Base-by-base conservation (phyloP, 192 early-diverging fungal genomes). In the Pecoramyces ruminantium region DNA sequence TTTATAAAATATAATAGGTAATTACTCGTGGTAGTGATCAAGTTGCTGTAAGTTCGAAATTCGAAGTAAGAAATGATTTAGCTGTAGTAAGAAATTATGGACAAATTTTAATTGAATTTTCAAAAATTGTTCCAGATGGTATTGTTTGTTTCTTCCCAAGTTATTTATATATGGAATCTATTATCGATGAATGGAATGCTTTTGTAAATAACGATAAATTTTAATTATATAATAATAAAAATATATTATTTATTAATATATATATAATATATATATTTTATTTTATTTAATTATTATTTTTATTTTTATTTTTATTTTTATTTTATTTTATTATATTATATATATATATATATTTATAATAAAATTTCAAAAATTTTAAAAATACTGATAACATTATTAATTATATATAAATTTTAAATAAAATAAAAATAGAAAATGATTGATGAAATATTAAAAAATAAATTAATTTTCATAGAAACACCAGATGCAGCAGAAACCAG, bases 51-150 rank as follows among this genome's bases (percentile, higher is more conserved):
- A 96, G 95, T 85, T 95, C 94, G 80, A 97, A 97, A 84, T 98
- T 99, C 82, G 96, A 99, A 86, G 98, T 99, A 42, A 90, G 98
- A 80, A 98, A 96, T 83, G 98, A 99, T 86, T 92, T 96, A 38
- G 98, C 98, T 0, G 97, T 99, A 11, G 98, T 99, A 39, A 88
- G 98, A 79, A 99, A 99, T 86, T 99, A 97, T 86, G 98, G 97
- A 77, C 94, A 98, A 79, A 95, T 99, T 79, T 86, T 99, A 80
- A 90, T 97, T 58, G 96, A 99, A 83, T 96, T 93, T 88, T 89
- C 96, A 77, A 94, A 95, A 80, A 88, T 94, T 29, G 95, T 97
- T 0, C 98, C 98, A 0, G 98, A 99, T 82, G 98, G 98, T 11
- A 88, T 99, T 27, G 98, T 99, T 0, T 94, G 94, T 51, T 99